Evolutionary conservation across 495 filamentous ascomycete species (phyloP).

Genomic region (Apiosordaria backusii): DNA sequence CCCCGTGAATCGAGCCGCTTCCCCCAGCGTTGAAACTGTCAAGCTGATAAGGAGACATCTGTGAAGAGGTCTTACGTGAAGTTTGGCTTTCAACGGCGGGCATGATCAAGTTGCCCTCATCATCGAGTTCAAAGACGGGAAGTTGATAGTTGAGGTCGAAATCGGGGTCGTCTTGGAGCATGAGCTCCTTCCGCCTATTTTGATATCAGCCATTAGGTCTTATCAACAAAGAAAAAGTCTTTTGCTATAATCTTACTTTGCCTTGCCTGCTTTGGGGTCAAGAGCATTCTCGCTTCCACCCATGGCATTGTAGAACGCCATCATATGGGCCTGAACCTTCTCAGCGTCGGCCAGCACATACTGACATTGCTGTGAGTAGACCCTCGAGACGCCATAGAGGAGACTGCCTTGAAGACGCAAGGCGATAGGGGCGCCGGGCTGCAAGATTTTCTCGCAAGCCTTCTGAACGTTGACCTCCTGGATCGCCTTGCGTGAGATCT

Average conservation of each 20-base stretch:
- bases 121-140: constrained; percentile 44
- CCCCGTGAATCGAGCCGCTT: constrained; percentile 21
- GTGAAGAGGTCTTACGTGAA: constrained; percentile 48
- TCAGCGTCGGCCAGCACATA: constrained; percentile 82
- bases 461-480: constrained; percentile 80
- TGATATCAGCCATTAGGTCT: neutral
- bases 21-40: constrained; percentile 17
- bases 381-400: constrained; percentile 78
- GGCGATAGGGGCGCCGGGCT: constrained; percentile 84
- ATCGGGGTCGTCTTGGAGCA: constrained; percentile 79
- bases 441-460: constrained; percentile 80
- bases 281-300: constrained; percentile 44
- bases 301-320: constrained; percentile 54
- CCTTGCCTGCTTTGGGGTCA: constrained; percentile 67
- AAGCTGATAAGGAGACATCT: constrained; percentile 35
- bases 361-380: constrained; percentile 80
- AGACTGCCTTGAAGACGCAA: constrained; percentile 88
- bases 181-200: constrained; percentile 69
- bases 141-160: constrained; percentile 52
- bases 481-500: constrained; percentile 82
- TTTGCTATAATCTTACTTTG: constrained; percentile 53
- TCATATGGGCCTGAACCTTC: constrained; percentile 69
- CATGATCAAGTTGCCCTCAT: constrained; percentile 45
- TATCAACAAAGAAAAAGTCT: neutral
- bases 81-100: constrained; percentile 31